Conservation (phyloP, 371 early-diverging fungal genomes). For the Coemansia sp. region DNA sequence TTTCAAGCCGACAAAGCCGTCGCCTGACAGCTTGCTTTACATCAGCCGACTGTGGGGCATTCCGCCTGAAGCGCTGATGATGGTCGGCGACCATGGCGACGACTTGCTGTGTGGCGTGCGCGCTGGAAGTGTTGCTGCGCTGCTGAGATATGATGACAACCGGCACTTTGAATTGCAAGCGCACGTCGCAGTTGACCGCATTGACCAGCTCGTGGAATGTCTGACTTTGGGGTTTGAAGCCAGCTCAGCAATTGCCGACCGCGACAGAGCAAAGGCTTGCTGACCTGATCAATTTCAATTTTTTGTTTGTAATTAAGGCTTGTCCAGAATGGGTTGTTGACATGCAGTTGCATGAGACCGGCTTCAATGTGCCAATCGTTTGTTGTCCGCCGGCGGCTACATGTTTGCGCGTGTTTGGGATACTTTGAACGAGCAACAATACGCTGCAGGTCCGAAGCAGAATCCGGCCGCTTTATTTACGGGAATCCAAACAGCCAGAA, state of each 20-base stretch:
- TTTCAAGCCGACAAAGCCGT: constrained; percentile 52
- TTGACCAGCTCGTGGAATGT: constrained; percentile 27
- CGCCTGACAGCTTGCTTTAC: constrained; percentile 46
- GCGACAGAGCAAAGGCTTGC: constrained; percentile 1
- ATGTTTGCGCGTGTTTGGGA: too few relatives aligned
- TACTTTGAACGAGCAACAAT: too few relatives aligned
- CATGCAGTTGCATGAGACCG: background rate
- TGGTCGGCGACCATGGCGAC: constrained; percentile 54
- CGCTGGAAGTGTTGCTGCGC: constrained; percentile 47
- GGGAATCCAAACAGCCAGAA: too few relatives aligned
- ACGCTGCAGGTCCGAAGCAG: too few relatives aligned
- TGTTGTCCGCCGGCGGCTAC: too few relatives aligned
- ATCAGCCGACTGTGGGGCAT: constrained; percentile 47
- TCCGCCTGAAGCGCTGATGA: constrained; percentile 47
- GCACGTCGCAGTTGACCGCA: constrained; percentile 35
- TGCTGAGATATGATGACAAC: constrained; percentile 42
- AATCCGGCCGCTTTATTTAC: too few relatives aligned
- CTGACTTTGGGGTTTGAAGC: constrained; percentile 34
- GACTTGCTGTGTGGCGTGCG: constrained; percentile 50
- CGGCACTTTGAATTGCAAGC: constrained; percentile 27
- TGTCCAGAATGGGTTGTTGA: too few relatives aligned
- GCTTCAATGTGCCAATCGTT: background rate
- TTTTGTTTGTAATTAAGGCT: background rate
- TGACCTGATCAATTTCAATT: background rate
- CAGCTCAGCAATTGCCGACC: constrained; percentile 17